phyloP scores from a whole-genome alignment of 352 stramenopile species.

The Globisporangium camurandrum region DNA sequence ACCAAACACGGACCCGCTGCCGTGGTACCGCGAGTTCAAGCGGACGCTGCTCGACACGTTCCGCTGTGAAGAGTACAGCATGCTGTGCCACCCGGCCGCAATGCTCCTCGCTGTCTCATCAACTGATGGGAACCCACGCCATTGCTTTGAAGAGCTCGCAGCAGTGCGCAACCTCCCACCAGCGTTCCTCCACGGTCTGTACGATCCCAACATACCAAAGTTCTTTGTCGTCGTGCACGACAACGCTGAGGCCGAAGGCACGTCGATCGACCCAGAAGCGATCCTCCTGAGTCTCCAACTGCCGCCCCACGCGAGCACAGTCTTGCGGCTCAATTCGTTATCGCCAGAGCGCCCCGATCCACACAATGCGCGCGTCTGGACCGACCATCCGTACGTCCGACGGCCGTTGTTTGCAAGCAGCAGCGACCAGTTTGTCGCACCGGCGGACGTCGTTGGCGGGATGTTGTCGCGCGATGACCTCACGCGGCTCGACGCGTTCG shows the following conservation, averaged over 20 bases:
- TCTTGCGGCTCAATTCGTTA: slow-evolving; percentile 69
- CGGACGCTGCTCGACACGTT: slow-evolving; percentile 76
- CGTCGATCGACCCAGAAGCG: slow-evolving; percentile 66
- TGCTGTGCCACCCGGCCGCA: slow-evolving; percentile 61
- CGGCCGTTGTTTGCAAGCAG: slow-evolving; percentile 33
- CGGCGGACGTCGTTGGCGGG: slow-evolving; percentile 23
- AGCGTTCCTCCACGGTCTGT: slow-evolving; percentile 67
- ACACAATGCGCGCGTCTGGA: slow-evolving; percentile 31
- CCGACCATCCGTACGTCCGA: slow-evolving; percentile 56
- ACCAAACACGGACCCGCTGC: slow-evolving; percentile 27
- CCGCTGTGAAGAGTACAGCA: slow-evolving; percentile 72
- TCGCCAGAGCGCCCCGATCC: slow-evolving; percentile 19
- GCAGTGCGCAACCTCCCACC: slow-evolving; percentile 35
- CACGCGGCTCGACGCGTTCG: slow-evolving; percentile 50
- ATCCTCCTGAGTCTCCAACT: slow-evolving; percentile 73
- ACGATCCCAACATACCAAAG: slow-evolving; percentile 73
- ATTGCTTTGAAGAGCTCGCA: slow-evolving; percentile 64
- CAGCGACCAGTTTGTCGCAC: slow-evolving; percentile 21
- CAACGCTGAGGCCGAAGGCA: slow-evolving; percentile 62
- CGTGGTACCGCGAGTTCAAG: slow-evolving; percentile 81
- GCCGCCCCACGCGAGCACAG: slow-evolving; percentile 28
- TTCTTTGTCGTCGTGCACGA: slow-evolving; percentile 90
- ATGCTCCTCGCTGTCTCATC: slow-evolving; percentile 79
- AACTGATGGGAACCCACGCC: slow-evolving; percentile 70
- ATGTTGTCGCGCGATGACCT: slow-evolving; percentile 70